Conservation (phyloP, 345 rosid species). For the Mangifera indica region DNA sequence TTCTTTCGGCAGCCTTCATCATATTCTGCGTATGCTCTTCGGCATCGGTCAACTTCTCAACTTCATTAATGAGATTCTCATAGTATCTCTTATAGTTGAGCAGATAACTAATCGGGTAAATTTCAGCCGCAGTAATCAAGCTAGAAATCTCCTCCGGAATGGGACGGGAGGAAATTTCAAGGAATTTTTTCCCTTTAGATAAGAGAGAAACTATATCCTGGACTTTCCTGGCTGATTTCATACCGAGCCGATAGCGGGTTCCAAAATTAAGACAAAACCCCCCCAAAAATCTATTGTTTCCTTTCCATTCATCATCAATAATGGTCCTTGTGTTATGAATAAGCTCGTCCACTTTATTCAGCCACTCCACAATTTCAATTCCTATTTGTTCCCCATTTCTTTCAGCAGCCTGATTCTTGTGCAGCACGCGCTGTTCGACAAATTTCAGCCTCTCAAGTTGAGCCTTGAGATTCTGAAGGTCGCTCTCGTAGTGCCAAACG, state of each 20-base stretch:
- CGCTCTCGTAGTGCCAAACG: background rate
- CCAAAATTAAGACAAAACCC: background rate
- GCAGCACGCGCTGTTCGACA: background rate
- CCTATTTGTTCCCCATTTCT: background rate
- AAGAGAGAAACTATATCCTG: background rate
- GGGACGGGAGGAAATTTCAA: background rate
- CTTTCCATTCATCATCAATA: background rate
- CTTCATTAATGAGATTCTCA: too few species aligned
- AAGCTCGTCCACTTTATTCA: background rate
- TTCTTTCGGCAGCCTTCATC: too few species aligned
- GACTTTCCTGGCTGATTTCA: too few species aligned
- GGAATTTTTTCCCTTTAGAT: background rate
- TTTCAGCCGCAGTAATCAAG: too few species aligned
- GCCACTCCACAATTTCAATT: background rate
- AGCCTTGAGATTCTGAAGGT: background rate
- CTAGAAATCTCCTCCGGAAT: too few species aligned
- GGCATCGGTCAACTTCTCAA: too few species aligned
- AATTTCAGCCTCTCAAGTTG: background rate
- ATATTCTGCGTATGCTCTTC: too few species aligned
- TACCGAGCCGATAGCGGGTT: background rate
- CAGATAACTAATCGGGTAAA: too few species aligned
- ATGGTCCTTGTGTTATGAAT: background rate
- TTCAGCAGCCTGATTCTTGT: too few species aligned
- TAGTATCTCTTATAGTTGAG: too few species aligned
- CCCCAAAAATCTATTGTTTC: background rate